Evolutionary conservation across 306 rosid genomes (phyloP).

Genomic region (Betula pendula): DNA sequence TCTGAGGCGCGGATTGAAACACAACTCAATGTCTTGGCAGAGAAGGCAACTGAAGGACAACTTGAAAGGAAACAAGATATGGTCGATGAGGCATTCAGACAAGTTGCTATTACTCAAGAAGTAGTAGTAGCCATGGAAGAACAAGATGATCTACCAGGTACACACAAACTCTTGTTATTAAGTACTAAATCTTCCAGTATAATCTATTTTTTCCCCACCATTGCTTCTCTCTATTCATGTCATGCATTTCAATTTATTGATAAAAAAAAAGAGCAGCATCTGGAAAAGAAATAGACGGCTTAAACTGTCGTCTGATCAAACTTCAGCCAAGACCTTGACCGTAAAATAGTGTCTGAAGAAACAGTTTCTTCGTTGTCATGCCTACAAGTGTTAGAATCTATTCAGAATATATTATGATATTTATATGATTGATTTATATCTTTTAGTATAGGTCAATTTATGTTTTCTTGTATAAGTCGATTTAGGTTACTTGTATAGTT

Average conservation of each 20-base stretch:
- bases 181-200: no score
- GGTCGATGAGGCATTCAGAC: slow-evolving; percentile 24
- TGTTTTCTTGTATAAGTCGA: no score
- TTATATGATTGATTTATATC: no score
- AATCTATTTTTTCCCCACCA: not conserved
- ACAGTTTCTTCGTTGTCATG: slow-evolving; percentile 27
- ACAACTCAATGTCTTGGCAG: slow-evolving; percentile 16
- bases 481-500: no score
- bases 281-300: slow-evolving; percentile 11
- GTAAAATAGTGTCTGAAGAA: slow-evolving; percentile 23
- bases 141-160: slow-evolving; percentile 47
- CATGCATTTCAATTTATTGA: slow-evolving; percentile 13
- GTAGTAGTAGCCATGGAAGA: slow-evolving; percentile 33
- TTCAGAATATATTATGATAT: no score
- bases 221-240: not conserved
- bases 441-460: no score
- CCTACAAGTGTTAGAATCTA: no score
- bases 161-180: slow-evolving; percentile 26
- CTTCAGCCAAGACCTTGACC: slow-evolving; percentile 12
- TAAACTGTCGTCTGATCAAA: slow-evolving; percentile 17
- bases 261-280: slow-evolving; percentile 23
- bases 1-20: slow-evolving; percentile 23
- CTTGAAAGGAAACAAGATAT: slow-evolving; percentile 31
- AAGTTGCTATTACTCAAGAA: slow-evolving; percentile 27
- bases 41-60: slow-evolving; percentile 25